Evolutionary conservation across 2,329 filamentous ascomycete species (phyloP).

Genomic region (Xylaria arbuscula): DNA sequence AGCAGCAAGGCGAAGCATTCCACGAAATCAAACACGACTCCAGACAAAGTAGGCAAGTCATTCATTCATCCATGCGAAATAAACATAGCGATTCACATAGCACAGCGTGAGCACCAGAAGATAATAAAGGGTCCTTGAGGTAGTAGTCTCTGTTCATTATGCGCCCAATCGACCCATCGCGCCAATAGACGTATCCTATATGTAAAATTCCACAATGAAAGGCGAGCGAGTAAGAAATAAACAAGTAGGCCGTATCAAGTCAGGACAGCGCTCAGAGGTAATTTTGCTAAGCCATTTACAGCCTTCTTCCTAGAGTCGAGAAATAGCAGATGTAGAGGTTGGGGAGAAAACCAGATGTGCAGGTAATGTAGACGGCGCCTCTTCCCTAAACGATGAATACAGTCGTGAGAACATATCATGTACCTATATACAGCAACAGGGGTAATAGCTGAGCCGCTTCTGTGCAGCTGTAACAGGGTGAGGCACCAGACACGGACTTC

Average conservation of each 20-base stretch:
- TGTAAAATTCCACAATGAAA: constrained; percentile 21
- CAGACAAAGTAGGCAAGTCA: background rate
- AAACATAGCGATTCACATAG: background rate
- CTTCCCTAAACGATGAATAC: background rate
- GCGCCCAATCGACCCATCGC: constrained; percentile 11
- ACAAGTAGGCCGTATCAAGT: constrained; percentile 23
- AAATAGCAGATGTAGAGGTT: constrained; percentile 2
- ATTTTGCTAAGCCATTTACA: constrained; percentile 16
- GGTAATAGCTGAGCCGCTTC: constrained; percentile 6
- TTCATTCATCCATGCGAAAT: background rate
- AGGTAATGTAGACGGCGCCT: constrained; percentile 15
- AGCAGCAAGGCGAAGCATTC: background rate
- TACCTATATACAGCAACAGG: constrained; percentile 42
- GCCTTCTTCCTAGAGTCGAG: constrained; percentile 8
- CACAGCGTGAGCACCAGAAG: background rate
- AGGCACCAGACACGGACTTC: constrained; percentile 38
- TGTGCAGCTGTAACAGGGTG: constrained; percentile 25
- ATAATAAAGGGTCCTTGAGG: background rate
- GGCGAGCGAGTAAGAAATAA: constrained; percentile 2
- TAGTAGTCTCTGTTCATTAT: constrained; percentile 23
- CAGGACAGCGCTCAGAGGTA: constrained; percentile 11
- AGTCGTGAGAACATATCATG: constrained; percentile 37
- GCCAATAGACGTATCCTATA: constrained; percentile 31
- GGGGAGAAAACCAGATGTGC: constrained; percentile 20
- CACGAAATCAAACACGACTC: background rate